Percentiles rank a stretch among this genome's conserved stretches.
phyloP scores from a whole-genome alignment of 2,329 filamentous ascomycete species.

The Alternaria postmessia region DNA sequence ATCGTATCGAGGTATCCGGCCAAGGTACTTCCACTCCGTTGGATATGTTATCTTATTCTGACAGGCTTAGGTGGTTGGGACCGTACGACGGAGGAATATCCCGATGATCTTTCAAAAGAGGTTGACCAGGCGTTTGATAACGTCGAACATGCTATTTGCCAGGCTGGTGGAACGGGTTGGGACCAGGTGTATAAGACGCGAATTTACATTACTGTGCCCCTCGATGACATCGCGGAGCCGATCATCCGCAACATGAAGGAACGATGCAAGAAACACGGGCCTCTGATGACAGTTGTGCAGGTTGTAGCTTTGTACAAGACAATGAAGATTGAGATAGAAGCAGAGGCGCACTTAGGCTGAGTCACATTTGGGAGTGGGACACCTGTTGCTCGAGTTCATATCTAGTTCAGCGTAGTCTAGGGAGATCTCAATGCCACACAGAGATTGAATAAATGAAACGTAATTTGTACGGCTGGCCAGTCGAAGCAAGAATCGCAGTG shows the following conservation, averaged over 20 bases:
- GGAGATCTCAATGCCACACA: not conserved
- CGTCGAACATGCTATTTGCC: conserved; percentile 59
- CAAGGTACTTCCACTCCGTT: conserved; percentile 27
- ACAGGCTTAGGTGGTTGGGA: conserved; percentile 35
- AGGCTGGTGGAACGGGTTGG: conserved; percentile 63
- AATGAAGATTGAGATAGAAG: conserved; percentile 41
- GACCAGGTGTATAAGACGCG: conserved; percentile 54
- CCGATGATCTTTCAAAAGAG: conserved; percentile 25
- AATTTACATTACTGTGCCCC: conserved; percentile 24
- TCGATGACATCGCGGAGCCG: conserved; percentile 22
- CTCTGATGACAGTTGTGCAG: conserved; percentile 33
- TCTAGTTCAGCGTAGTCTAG: not conserved
- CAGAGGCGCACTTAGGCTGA: conserved; percentile 24
- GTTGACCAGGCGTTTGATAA: conserved; percentile 60
- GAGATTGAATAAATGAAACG: not conserved
- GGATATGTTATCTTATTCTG: not conserved
- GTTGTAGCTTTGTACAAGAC: conserved; percentile 29
- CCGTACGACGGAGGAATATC: conserved; percentile 31
- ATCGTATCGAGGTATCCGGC: conserved; percentile 36
- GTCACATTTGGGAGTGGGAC: not conserved
- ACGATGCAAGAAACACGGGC: conserved; percentile 35
- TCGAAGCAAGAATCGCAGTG: not conserved
- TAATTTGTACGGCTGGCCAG: not conserved
- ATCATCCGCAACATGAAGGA: conserved; percentile 27
- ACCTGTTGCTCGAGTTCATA: not conserved